These are phyloP conservation scores for Leishmania turanica DNA, from an alignment of 208 protist genomes.

Conservation along the genomic window DNA sequence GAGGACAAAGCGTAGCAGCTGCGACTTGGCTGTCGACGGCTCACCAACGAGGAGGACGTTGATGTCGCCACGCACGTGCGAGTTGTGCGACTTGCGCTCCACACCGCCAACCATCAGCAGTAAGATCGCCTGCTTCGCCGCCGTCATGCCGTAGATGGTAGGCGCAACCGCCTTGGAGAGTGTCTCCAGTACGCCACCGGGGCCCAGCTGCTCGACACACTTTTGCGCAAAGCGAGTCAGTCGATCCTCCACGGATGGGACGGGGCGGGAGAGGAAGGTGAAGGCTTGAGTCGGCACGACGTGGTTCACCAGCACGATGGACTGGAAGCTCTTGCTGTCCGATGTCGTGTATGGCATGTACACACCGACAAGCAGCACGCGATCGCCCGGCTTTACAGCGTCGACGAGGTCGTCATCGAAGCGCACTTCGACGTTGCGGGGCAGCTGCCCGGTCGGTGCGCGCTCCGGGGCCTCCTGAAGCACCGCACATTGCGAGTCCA, in stretches of 20 bases:
- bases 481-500: conserved; percentile 95
- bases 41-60: conserved; percentile 99
- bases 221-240: conserved; percentile 73
- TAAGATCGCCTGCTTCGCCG: conserved; percentile 97
- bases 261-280: conserved; percentile 47
- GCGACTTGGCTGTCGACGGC: conserved; percentile 99
- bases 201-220: conserved; percentile 62
- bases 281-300: conserved; percentile 74
- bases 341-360: conserved; percentile 93
- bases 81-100: conserved; percentile 95
- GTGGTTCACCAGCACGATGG: conserved; percentile 95
- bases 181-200: conserved; percentile 73
- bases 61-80: conserved; percentile 98
- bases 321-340: conserved; percentile 91
- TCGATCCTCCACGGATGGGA: conserved; percentile 66
- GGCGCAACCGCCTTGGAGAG: conserved; percentile 96
- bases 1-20: conserved; percentile 98
- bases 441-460: conserved; percentile 98
- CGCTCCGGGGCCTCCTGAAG: conserved; percentile 99
- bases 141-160: conserved; percentile 98
- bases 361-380: conserved; percentile 94
- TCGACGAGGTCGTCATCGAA: conserved; percentile 98
- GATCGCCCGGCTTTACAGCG: conserved; percentile 96
- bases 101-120: conserved; percentile 97
- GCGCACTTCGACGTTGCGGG: conserved; percentile 97